phyloP scores from a whole-genome alignment of 1,284 basidiomycete species.

The Ustilago loliicola region DNA sequence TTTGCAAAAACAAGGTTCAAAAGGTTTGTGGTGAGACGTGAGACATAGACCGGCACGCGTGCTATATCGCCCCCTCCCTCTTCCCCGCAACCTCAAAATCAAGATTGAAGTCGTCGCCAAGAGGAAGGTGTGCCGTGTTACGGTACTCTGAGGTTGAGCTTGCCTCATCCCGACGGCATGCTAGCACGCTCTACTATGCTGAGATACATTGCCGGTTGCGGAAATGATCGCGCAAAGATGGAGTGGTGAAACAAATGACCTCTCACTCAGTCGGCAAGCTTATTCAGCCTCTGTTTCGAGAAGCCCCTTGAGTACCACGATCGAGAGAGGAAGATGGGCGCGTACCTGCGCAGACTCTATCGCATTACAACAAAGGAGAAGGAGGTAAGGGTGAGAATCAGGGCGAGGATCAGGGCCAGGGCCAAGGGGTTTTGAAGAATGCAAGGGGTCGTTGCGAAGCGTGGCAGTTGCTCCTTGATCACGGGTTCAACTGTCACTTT shows the following conservation, averaged over 20 bases:
- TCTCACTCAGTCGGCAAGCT: background rate
- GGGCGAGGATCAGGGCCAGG: constrained; percentile 2
- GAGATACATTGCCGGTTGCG: no score
- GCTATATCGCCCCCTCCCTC: constrained; percentile 6
- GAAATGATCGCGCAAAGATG: no score
- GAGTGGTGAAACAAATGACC: no score
- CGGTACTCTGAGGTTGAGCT: no score
- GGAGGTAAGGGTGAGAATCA: constrained; percentile 1
- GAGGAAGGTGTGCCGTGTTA: background rate
- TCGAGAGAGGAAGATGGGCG: background rate
- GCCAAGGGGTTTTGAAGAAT: background rate
- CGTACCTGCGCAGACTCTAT: constrained; percentile 2
- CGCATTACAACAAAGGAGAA: background rate
- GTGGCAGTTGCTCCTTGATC: background rate
- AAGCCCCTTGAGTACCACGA: background rate
- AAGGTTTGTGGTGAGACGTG: background rate
- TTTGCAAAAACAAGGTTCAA: background rate
- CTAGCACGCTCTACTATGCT: no score
- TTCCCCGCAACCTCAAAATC: background rate
- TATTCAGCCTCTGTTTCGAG: background rate
- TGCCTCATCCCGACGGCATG: no score
- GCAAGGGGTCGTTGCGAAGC: background rate
- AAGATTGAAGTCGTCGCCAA: background rate
- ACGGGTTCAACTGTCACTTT: background rate
- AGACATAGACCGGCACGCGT: constrained; percentile 11